phyloP scores from a whole-genome alignment of 306 rosid genomes.

The Vigna mungo region DNA sequence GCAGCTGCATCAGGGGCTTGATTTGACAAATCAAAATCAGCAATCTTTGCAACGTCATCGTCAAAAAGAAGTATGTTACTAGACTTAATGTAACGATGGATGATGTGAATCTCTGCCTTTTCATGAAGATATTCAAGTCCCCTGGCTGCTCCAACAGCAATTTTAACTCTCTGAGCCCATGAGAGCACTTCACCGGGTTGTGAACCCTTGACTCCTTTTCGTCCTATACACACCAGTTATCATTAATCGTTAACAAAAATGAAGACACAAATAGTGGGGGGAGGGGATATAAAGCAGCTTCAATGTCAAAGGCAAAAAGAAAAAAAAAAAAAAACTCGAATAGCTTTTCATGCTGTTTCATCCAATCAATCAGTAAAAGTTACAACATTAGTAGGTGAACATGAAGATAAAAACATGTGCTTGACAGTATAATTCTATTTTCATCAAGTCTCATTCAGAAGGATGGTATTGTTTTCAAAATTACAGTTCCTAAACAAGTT shows the following conservation, averaged over 20 bases:
- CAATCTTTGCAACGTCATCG: conserved; percentile 73
- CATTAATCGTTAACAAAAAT: conserved; percentile 4
- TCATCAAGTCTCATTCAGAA: conserved; percentile 1
- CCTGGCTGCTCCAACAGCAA: conserved; percentile 82
- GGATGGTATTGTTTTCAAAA: conserved; percentile 20
- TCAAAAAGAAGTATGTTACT: conserved; percentile 79
- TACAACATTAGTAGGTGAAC: background rate
- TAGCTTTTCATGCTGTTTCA: background rate
- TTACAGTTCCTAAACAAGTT: conserved; percentile 18
- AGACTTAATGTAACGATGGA: conserved; percentile 88
- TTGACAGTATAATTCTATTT: background rate
- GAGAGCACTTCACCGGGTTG: conserved; percentile 75
- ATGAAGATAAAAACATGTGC: background rate
- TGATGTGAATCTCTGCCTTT: conserved; percentile 68
- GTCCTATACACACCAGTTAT: conserved; percentile 57
- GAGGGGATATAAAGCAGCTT: conserved; percentile 1
- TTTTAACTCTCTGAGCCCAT: conserved; percentile 82
- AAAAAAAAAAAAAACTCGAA: background rate
- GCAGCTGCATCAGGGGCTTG: conserved; percentile 87
- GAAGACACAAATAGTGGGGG: background rate
- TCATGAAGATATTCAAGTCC: conserved; percentile 88
- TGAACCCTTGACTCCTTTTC: conserved; percentile 76
- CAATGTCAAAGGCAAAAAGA: background rate
- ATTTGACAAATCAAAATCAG: conserved; percentile 85
- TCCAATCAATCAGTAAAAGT: background rate